A percentile compares a stretch with the other conserved stretches of the same genome.
phyloP scores from a whole-genome alignment of 2,329 filamentous ascomycete species.

The Alternaria ethzedia region DNA sequence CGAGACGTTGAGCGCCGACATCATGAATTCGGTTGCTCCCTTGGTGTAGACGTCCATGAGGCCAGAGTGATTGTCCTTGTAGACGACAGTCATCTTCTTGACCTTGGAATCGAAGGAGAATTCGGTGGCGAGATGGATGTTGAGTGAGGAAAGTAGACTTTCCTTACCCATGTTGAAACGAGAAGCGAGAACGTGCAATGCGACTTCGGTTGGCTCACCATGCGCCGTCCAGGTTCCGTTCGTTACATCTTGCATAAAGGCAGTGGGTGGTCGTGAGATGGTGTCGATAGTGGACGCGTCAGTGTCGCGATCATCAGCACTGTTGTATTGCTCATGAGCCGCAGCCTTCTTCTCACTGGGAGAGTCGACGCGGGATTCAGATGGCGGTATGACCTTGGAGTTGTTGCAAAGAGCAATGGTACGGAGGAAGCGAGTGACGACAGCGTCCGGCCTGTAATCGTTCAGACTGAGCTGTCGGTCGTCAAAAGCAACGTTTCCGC shows the following conservation, averaged over 20 bases:
- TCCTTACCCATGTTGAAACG: conserved; percentile 48
- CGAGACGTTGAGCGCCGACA: conserved; percentile 39
- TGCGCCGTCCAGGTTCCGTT: conserved; percentile 42
- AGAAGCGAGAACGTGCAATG: conserved; percentile 48
- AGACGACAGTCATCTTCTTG: conserved; percentile 51
- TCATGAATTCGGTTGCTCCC: conserved; percentile 48
- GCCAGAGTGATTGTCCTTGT: conserved; percentile 37
- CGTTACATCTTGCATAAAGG: conserved; percentile 22
- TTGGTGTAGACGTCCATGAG: conserved; percentile 48
- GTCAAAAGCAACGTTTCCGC: conserved; percentile 42
- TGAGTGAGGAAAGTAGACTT: conserved; percentile 32
- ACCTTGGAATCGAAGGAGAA: conserved; percentile 50
- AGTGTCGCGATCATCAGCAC: conserved; percentile 40
- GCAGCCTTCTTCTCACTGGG: conserved; percentile 58
- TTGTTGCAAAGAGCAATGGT: conserved; percentile 51
- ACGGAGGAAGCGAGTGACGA: conserved; percentile 40
- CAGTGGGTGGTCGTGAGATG: conserved; percentile 38
- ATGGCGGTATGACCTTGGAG: conserved; percentile 40
- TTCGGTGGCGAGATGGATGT: conserved; percentile 44
- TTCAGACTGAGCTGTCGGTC: conserved; percentile 33
- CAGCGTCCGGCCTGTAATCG: conserved; percentile 27
- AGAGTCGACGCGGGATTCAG: conserved; percentile 52
- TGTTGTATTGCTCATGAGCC: conserved; percentile 32
- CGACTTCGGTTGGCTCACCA: conserved; percentile 50
- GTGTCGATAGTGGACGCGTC: conserved; percentile 41